Evolutionary conservation across 164 flowering plant genomes (phyloP).

Genomic region (Piper longum): DNA sequence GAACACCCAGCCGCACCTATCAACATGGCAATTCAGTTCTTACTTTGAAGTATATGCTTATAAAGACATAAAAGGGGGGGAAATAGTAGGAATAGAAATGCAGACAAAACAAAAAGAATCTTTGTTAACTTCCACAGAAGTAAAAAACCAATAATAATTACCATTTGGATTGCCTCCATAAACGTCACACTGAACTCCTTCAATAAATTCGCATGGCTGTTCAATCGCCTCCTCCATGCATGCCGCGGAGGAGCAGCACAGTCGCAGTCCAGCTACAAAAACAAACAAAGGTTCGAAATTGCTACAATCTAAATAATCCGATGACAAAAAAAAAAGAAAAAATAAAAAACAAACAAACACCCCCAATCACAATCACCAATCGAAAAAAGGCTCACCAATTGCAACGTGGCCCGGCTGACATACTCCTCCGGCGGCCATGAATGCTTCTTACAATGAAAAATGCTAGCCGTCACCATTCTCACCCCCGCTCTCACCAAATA

Average conservation of each 20-base stretch:
- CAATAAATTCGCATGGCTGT: conserved; percentile 81
- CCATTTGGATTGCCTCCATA: conserved; percentile 86
- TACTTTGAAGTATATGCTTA: no score
- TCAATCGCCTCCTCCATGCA: conserved; percentile 89
- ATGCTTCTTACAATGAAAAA: conserved; percentile 55
- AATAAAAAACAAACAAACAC: neutral
- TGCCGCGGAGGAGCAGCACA: conserved; percentile 90
- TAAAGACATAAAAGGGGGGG: neutral
- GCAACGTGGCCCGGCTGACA: conserved; percentile 45
- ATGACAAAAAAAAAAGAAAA: neutral
- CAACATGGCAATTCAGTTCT: neutral
- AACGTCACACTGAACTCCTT: conserved; percentile 91
- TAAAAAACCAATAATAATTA: conserved; percentile 9
- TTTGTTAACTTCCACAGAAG: neutral
- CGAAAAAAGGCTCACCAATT: conserved; percentile 31
- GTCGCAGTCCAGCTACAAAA: conserved; percentile 66
- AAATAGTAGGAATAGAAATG: neutral
- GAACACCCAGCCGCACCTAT: conserved; percentile 78
- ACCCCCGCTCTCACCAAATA: neutral
- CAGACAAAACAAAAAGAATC: neutral
- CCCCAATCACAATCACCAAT: neutral
- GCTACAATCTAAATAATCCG: neutral
- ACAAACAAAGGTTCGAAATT: neutral
- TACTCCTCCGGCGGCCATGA: conserved; percentile 93
- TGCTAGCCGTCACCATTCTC: conserved; percentile 50